phyloP scores from a whole-genome alignment of 352 stramenopile species.

The Globisporangium spinosum region DNA sequence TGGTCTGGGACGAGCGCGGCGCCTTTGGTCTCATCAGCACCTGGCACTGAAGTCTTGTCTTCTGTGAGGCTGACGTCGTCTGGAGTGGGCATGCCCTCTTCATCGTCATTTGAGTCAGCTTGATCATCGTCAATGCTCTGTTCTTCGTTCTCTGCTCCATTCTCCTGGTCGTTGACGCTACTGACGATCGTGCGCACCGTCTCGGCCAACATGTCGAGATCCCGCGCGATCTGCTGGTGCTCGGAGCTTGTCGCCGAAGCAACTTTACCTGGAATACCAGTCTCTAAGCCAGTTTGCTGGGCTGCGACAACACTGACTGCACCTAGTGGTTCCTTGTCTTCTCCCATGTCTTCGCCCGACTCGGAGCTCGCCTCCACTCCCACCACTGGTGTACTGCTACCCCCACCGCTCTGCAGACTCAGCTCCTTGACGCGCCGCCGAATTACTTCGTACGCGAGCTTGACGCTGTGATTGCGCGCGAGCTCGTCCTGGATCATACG shows the following conservation, averaged over 20 bases:
- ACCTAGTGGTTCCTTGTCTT: neutral
- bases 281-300: neutral
- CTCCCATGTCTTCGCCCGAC: neutral
- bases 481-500: conserved; percentile 27
- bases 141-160: neutral
- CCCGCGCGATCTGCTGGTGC: conserved; percentile 21
- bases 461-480: conserved; percentile 17
- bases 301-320: conserved; percentile 2
- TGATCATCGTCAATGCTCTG: neutral
- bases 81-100: neutral
- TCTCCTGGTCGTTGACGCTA: conserved; percentile 15
- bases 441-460: conserved; percentile 30
- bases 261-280: neutral
- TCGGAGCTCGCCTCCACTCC: neutral
- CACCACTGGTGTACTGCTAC: neutral
- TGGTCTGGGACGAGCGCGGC: neutral
- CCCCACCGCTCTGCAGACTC: neutral
- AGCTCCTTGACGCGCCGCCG: conserved; percentile 23
- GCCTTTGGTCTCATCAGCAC: neutral
- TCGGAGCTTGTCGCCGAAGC: neutral
- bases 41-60: neutral
- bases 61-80: neutral
- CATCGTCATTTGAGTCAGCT: neutral
- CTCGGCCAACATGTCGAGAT: conserved; percentile 60
- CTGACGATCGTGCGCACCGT: conserved; percentile 53